Evolutionary conservation across 305 asterid genomes (phyloP), one percentile per base, ranked within the genome.

Genomic region (Salvia sclarea): DNA sequence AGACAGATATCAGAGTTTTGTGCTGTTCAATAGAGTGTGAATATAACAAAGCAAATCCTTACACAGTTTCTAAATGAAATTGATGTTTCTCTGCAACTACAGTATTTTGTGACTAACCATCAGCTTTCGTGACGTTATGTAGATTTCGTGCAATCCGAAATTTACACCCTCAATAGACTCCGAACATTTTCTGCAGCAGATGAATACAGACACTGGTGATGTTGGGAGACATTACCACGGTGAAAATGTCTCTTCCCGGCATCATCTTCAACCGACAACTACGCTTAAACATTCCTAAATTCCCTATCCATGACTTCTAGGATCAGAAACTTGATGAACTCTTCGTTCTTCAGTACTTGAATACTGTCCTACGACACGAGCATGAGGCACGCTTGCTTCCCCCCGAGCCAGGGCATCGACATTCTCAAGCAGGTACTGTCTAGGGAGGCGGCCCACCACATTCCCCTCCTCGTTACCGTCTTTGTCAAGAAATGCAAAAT

Each of bases 361-460:
- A 84, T 69, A 91, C 53, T 80, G 86, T 13, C 98, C 98, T 53
- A 87, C 95, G 28, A 79, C 92, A 47, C 97, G 96, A 76, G 98
- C 80, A 76, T 93, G 86, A 68, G 98, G 98, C 56, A 93, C 75
- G 4, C 82, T 81, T 55, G 88, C 77, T 76, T 90, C 85, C 43
- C 98, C 98, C 1, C 81, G 82, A 20, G 97, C 96, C 65, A 94
- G 93, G 75, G 98, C 94, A 17, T 84, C 97, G 17, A 91, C 83
- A 17, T 94, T 91, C 71, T 91, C 98, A 21, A 82, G 85, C 35
- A 91, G 79, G 79, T 88, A 91, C 60, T 81, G 79, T 66, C 61
- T 78, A 11, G 98, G 97, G 68, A 94, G 97, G 40, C 96, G 92
- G 43, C 97, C 98, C 6, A 89, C 96, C 33, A 94, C 95, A 71